phyloP scores from a whole-genome alignment of 257 asterid species.

The Solanum chmielewskii region DNA sequence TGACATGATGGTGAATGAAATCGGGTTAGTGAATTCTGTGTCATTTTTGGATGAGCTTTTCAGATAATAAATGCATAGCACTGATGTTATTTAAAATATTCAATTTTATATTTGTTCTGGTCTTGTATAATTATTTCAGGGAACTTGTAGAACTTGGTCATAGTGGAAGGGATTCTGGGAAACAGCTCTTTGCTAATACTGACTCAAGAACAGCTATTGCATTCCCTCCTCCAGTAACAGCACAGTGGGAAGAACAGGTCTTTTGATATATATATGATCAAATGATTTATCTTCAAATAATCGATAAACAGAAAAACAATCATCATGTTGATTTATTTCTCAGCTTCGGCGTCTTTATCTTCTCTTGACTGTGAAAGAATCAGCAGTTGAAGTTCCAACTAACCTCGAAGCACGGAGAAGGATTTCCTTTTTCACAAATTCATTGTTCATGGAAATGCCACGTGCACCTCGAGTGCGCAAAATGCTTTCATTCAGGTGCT shows the following conservation, averaged over 20 bases:
- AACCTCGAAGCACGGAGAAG: conserved; percentile 96
- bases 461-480: conserved; percentile 95
- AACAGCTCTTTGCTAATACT: conserved; percentile 66
- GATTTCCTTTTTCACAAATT: conserved; percentile 85
- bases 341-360: conserved; percentile 93
- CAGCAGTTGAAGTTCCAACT: conserved; percentile 83
- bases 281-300: neutral
- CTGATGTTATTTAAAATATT: neutral
- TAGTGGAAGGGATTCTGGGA: conserved; percentile 74
- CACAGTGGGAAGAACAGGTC: conserved; percentile 99
- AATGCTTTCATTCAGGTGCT: conserved; percentile 92
- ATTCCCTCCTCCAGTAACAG: conserved; percentile 74
- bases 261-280: neutral
- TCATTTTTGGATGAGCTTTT: neutral
- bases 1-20: conserved; percentile 91
- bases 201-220: conserved; percentile 33
- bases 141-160: conserved; percentile 79
- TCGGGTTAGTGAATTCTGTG: conserved; percentile 45
- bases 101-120: neutral
- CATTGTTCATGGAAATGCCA: conserved; percentile 97
- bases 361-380: conserved; percentile 91
- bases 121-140: conserved; percentile 30
- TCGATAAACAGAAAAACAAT: neutral
- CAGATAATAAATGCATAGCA: neutral
- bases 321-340: conserved; percentile 6